These are phyloP conservation scores for Ziziphus jujuba DNA, from an alignment of 306 rosid genomes.

Conservation along the genomic window DNA sequence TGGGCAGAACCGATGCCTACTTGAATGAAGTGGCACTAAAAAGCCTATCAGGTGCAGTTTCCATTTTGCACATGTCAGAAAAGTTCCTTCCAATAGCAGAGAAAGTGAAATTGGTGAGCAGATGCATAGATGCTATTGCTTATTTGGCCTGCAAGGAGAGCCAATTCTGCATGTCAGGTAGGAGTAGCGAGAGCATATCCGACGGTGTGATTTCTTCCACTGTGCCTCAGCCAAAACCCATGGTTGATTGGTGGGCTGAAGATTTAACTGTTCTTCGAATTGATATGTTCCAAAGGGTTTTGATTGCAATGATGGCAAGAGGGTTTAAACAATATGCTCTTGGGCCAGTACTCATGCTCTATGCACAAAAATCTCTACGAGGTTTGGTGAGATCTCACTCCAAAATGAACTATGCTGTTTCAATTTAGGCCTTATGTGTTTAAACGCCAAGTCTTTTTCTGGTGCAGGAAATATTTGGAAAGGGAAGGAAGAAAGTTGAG, in stretches of 20 bases:
- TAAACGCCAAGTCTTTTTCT: conserved; percentile 12
- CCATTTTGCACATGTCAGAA: conserved; percentile 64
- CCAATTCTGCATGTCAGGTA: conserved; percentile 50
- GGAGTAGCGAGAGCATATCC: conserved; percentile 28
- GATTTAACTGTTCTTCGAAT: conserved; percentile 86
- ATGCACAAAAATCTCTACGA: conserved; percentile 94
- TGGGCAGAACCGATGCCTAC: conserved; percentile 73
- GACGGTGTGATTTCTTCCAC: conserved; percentile 45
- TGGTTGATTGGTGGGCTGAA: conserved; percentile 98
- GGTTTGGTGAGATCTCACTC: conserved; percentile 91
- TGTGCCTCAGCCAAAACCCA: conserved; percentile 45
- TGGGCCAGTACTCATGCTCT: conserved; percentile 90
- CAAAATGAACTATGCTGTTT: conserved; percentile 20
- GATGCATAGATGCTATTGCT: conserved; percentile 86
- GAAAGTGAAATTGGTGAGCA: conserved; percentile 64
- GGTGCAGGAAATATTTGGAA: conserved; percentile 67
- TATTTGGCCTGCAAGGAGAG: conserved; percentile 74
- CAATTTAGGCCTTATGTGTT: conserved; percentile 1
- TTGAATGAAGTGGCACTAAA: conserved; percentile 79
- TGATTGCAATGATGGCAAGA: conserved; percentile 93
- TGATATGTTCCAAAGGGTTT: conserved; percentile 84
- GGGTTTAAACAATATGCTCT: conserved; percentile 84
- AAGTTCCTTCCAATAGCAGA: conserved; percentile 73
- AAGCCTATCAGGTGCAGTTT: conserved; percentile 71
- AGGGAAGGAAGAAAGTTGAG: conserved; percentile 83